Percentiles rank a stretch among this genome's conserved stretches.
These are phyloP conservation scores for Metschnikowia matae DNA, from an alignment of 805 yeast species.

Conservation along the genomic window DNA sequence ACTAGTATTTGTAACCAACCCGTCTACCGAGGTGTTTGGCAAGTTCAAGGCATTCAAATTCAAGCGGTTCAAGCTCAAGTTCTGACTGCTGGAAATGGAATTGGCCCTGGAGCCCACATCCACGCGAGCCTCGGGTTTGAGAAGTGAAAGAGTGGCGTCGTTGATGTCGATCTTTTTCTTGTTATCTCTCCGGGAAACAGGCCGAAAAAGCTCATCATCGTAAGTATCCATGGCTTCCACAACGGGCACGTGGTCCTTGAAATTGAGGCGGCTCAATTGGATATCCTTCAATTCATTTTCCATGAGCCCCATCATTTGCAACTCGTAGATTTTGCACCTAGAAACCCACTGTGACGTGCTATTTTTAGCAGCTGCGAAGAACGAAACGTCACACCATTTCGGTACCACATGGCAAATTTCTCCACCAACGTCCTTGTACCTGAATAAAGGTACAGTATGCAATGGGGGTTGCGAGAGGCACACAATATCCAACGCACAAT, in stretches of 20 bases:
- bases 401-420: conserved; percentile 75
- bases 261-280: conserved; percentile 56
- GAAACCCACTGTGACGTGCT: conserved; percentile 74
- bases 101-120: not conserved
- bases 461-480: conserved; percentile 89
- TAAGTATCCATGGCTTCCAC: conserved; percentile 62
- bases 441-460: conserved; percentile 84
- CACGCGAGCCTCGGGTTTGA: conserved; percentile 15
- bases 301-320: conserved; percentile 98
- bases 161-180: conserved; percentile 4
- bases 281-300: conserved; percentile 79
- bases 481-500: conserved; percentile 82
- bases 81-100: not conserved
- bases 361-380: conserved; percentile 63
- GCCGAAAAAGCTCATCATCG: conserved; percentile 55
- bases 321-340: conserved; percentile 85
- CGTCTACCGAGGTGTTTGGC: not conserved
- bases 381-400: conserved; percentile 92
- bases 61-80: not conserved
- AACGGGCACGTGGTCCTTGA: conserved; percentile 35
- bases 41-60: not conserved
- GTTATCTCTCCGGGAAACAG: conserved; percentile 14
- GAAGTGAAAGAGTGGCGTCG: conserved; percentile 26
- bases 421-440: conserved; percentile 53
- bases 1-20: conserved; percentile 23